Percentiles rank a stretch among this genome's conserved stretches.
Evolutionary conservation across 2,329 filamentous ascomycete genomes (phyloP).

Genomic region (Teratosphaeria destructans): DNA sequence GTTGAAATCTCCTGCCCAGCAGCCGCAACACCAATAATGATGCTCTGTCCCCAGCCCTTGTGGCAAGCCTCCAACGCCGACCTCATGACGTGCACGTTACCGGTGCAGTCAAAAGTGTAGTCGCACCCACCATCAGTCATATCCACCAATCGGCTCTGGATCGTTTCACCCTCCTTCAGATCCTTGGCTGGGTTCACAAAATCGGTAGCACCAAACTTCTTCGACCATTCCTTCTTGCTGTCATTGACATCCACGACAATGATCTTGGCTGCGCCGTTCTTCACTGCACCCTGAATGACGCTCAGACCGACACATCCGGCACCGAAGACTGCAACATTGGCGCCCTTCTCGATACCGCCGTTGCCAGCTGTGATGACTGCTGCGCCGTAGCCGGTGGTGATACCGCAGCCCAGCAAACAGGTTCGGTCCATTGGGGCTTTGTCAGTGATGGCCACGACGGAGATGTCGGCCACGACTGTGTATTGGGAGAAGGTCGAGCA

Average conservation of each 20-base stretch:
- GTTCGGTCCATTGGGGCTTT: slow-evolving; percentile 93
- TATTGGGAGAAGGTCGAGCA: slow-evolving; percentile 98
- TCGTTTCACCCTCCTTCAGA: slow-evolving; percentile 53
- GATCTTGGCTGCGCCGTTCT: slow-evolving; percentile 68
- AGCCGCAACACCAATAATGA: slow-evolving; percentile 94
- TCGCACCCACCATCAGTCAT: slow-evolving; percentile 97
- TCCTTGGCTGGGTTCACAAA: slow-evolving; percentile 84
- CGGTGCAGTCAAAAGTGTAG: slow-evolving; percentile 99
- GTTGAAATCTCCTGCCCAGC: slow-evolving; percentile 93
- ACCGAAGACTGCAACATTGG: slow-evolving; percentile 85
- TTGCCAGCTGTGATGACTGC: slow-evolving; percentile 78
- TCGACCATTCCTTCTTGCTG: slow-evolving; percentile 78
- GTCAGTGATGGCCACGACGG: slow-evolving; percentile 82
- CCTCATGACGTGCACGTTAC: slow-evolving; percentile 92
- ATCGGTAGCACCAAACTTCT: slow-evolving; percentile 91
- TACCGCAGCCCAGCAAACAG: slow-evolving; percentile 92
- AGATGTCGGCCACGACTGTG: slow-evolving; percentile 97
- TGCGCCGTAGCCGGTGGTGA: slow-evolving; percentile 96
- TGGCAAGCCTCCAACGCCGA: slow-evolving; percentile 94
- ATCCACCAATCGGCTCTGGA: slow-evolving; percentile 88
- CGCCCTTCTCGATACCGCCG: slow-evolving; percentile 64
- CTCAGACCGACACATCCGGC: slow-evolving; percentile 92
- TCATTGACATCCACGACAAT: slow-evolving; percentile 78
- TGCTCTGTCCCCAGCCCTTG: slow-evolving; percentile 98
- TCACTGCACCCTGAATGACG: slow-evolving; percentile 86